Evolutionary conservation across 139 green algal genomes (phyloP).

Genomic region (Trebouxia sp.): DNA sequence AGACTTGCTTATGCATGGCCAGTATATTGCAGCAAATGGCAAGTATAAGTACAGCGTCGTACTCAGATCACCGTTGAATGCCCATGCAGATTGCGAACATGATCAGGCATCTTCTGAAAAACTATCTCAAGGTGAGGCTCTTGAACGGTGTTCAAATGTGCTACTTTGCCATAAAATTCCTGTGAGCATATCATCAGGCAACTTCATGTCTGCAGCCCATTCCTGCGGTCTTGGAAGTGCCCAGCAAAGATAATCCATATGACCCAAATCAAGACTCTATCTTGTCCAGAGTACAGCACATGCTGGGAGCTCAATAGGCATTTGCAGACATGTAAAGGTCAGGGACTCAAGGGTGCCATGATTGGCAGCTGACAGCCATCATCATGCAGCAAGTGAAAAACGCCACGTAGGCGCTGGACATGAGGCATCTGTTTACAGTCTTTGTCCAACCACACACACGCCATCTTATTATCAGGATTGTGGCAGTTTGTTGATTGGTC

Average conservation of each 20-base stretch:
- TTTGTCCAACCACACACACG: no score
- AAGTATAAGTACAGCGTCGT: no score
- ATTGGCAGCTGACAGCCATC: no score
- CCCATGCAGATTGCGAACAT: slow-evolving; percentile 67
- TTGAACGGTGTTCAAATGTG: no score
- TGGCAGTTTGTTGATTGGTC: no score
- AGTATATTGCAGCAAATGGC: background rate
- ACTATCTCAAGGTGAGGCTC: slow-evolving; percentile 80
- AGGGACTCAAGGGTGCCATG: background rate
- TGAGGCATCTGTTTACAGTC: no score
- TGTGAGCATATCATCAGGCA: background rate
- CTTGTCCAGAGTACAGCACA: slow-evolving; percentile 85
- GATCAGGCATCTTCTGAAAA: slow-evolving; percentile 86
- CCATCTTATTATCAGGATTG: no score
- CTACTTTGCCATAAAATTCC: no score
- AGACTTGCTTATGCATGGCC: background rate
- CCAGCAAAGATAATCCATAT: slow-evolving; percentile 93
- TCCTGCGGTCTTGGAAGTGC: slow-evolving; percentile 96
- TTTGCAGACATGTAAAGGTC: background rate
- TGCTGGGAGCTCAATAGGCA: slow-evolving; percentile 72
- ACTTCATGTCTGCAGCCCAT: slow-evolving; percentile 60
- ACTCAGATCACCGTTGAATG: background rate
- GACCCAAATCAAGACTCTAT: slow-evolving; percentile 94
- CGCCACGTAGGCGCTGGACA: no score
- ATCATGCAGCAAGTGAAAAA: no score